phyloP scores from a whole-genome alignment of 1,284 basidiomycete genomes.

The Pholiota adiposa region DNA sequence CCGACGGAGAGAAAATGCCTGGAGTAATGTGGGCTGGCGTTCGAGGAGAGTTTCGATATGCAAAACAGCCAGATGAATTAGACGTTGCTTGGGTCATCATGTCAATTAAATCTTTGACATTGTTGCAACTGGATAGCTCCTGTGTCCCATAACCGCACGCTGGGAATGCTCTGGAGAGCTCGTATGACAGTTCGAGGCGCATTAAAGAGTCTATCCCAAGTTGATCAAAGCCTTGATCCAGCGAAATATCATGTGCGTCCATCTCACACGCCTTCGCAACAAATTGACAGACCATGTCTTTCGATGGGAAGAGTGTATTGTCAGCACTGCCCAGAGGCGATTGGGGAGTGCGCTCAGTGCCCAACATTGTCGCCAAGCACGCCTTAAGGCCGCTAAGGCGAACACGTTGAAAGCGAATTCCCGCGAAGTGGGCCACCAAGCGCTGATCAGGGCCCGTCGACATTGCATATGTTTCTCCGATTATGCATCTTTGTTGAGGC shows the following conservation, averaged over 20 bases:
- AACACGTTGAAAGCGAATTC: slow-evolving; percentile 60
- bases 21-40: slow-evolving; percentile 16
- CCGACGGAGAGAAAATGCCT: slow-evolving; percentile 38
- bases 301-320: background rate
- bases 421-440: slow-evolving; percentile 59
- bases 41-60: background rate
- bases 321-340: background rate
- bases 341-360: background rate
- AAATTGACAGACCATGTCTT: slow-evolving; percentile 32
- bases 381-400: slow-evolving; percentile 51
- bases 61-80: background rate
- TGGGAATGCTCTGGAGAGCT: slow-evolving; percentile 40
- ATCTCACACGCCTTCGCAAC: slow-evolving; percentile 51
- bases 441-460: slow-evolving; percentile 32
- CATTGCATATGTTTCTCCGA: slow-evolving; percentile 56
- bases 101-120: slow-evolving; percentile 39
- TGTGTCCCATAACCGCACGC: slow-evolving; percentile 34
- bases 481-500: slow-evolving; percentile 44
- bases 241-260: slow-evolving; percentile 29
- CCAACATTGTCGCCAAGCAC: slow-evolving; percentile 42
- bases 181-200: slow-evolving; percentile 52
- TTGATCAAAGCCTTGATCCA: slow-evolving; percentile 42
- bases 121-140: slow-evolving; percentile 41
- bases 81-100: slow-evolving; percentile 25
- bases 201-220: slow-evolving; percentile 62